Percentiles rank a stretch among this genome's conserved stretches.
These are phyloP conservation scores for Calocybe indica DNA, from an alignment of 768 basidiomycete species.

Conservation along the genomic window DNA sequence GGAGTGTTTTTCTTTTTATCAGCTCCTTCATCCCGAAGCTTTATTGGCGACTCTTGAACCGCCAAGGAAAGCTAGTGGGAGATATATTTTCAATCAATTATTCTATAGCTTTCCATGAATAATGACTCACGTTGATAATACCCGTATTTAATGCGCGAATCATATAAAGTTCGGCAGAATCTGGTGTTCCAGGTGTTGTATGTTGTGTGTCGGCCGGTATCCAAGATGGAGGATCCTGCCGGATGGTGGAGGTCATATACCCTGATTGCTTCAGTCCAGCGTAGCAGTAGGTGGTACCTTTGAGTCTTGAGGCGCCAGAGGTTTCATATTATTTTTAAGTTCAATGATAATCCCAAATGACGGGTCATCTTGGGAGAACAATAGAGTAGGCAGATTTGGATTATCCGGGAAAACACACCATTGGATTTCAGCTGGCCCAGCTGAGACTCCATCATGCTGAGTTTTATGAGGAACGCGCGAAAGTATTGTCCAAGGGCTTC, in stretches of 20 bases:
- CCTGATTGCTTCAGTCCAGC: background rate
- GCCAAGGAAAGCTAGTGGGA: conserved; percentile 57
- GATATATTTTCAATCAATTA: background rate
- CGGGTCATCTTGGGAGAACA: conserved; percentile 43
- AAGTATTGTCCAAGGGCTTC: conserved; percentile 68
- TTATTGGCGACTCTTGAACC: conserved; percentile 76
- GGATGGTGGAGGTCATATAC: background rate
- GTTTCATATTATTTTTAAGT: conserved; percentile 55
- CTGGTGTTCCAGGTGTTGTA: conserved; percentile 61
- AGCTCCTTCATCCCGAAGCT: conserved; percentile 37
- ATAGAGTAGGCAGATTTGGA: background rate
- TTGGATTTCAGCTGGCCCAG: conserved; percentile 53
- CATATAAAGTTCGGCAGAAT: conserved; percentile 66
- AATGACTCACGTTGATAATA: conserved; percentile 59
- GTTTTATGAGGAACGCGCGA: conserved; percentile 76
- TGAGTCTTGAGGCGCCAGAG: conserved; percentile 44
- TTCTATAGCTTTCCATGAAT: background rate
- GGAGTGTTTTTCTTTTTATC: conserved; percentile 6
- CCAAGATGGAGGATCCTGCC: conserved; percentile 71
- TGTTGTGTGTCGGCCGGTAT: conserved; percentile 66
- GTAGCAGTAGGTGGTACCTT: conserved; percentile 22
- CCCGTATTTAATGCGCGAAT: conserved; percentile 81
- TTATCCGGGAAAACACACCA: conserved; percentile 27
- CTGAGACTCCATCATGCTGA: conserved; percentile 71
- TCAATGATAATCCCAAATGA: conserved; percentile 85